Percentiles rank a stretch among this genome's conserved stretches.
These are phyloP conservation scores for Leptosphaerulina australis DNA, from an alignment of 2,329 filamentous ascomycete genomes.

Conservation along the genomic window DNA sequence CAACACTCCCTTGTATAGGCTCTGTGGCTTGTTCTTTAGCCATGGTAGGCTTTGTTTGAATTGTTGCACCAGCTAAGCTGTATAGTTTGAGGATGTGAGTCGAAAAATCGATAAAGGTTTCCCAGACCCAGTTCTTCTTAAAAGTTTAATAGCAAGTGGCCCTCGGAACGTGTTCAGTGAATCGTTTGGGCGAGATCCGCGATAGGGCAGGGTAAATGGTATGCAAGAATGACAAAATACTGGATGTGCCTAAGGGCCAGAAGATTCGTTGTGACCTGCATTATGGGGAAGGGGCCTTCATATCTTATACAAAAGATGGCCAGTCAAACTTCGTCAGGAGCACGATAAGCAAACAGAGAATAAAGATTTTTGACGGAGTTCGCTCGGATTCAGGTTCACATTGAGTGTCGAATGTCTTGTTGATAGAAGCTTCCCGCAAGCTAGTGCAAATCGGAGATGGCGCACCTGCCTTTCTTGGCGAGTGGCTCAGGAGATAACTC, in stretches of 20 bases:
- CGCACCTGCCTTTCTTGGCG: background rate
- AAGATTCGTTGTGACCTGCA: conserved; percentile 6
- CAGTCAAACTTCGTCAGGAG: conserved; percentile 10
- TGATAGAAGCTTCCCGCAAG: background rate
- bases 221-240: conserved; percentile 4
- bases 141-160: background rate
- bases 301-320: conserved; percentile 11
- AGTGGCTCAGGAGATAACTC: conserved; percentile 11
- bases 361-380: conserved; percentile 17
- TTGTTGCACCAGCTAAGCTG: background rate
- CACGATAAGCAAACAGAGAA: conserved; percentile 4
- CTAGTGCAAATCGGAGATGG: background rate
- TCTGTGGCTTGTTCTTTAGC: conserved; percentile 23
- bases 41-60: conserved; percentile 17
- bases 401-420: conserved; percentile 9
- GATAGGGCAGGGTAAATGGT: background rate
- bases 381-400: conserved; percentile 17
- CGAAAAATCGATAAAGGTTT: background rate
- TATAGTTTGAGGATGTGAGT: background rate
- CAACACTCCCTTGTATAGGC: conserved; percentile 23
- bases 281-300: background rate
- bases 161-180: background rate
- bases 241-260: conserved; percentile 2
- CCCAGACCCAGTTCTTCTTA: background rate
- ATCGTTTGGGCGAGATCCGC: background rate